phyloP scores from a whole-genome alignment of 1,284 basidiomycete genomes.

The Trametes pubescens region DNA sequence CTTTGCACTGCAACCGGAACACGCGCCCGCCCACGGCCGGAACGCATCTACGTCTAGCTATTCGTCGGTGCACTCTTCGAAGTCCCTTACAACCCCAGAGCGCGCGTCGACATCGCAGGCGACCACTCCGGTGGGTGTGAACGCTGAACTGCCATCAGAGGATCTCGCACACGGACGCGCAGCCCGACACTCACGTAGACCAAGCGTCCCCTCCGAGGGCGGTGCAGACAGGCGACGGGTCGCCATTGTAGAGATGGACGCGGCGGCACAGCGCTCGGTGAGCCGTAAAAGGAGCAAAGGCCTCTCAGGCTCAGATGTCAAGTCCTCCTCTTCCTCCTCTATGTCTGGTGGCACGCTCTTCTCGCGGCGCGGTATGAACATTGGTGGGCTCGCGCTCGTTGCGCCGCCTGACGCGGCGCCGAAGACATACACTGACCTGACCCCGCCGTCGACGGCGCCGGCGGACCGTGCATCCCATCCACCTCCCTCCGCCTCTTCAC shows the following conservation, averaged over 20 bases:
- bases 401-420: conserved; percentile 73
- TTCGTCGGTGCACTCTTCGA: not conserved
- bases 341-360: conserved; percentile 40
- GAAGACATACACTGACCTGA: conserved; percentile 56
- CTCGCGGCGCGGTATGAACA: conserved; percentile 54
- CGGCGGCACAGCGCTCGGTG: conserved; percentile 32
- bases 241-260: conserved; percentile 68
- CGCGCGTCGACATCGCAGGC: not conserved
- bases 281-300: conserved; percentile 37
- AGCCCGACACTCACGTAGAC: conserved; percentile 45
- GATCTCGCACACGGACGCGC: conserved; percentile 13
- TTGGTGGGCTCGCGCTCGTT: conserved; percentile 66
- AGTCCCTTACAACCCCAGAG: not conserved
- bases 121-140: conserved; percentile 36
- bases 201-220: conserved; percentile 63
- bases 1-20: conserved; percentile 4
- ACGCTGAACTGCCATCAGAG: conserved; percentile 17
- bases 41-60: not conserved
- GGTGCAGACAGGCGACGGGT: conserved; percentile 69
- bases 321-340: conserved; percentile 10
- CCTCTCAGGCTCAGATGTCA: conserved; percentile 15
- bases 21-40: conserved; percentile 13
- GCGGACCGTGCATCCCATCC: conserved; percentile 34
- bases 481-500: conserved; percentile 20
- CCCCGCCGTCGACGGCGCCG: conserved; percentile 60